Evolutionary conservation across 2,329 filamentous ascomycete species (phyloP), one percentile per base, ranked within the genome.

Genomic region (Arthrobotrys musiformis): DNA sequence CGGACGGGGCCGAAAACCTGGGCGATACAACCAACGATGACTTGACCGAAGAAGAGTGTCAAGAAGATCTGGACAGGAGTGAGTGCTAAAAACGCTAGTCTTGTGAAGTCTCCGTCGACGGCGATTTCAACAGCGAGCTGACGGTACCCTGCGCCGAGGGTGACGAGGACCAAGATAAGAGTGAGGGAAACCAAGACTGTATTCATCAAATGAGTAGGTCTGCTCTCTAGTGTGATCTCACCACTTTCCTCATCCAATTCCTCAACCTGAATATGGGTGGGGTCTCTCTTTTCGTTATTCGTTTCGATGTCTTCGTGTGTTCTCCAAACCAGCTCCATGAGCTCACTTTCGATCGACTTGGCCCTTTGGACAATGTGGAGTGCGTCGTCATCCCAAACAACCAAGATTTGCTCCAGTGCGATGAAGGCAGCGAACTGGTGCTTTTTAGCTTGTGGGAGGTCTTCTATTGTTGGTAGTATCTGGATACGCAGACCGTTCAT

Each of bases 311-410:
- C 87, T 0, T 86, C 86, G 1, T 86, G 87, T 1, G 86, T 85
- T 82, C 89, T 89, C 91, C 91, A 93, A 1, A 93, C 90, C 1
- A 93, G 85, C 80, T 92, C 88, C 89, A 93, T 92, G 48, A 94
- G 85, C 82, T 93, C 90, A 1, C 88, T 88, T 83, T 94, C 91
- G 75, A 94, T 93, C 35, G 87, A 86, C 81, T 90, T 89, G 50
- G 91, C 92, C 68, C 92, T 86, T 68, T 88, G 84, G 4, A 93
- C 86, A 7, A 94, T 85, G 81, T 93, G 89, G 69, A 90, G 85
- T 0, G 92, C 88, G 70, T 94, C 91, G 79, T 94, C 92, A 79
- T 94, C 92, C 92, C 92, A 95, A 0, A 94, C 91, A 0, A 94
- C 85, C 0, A 95, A 85, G 4, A 94, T 85, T 3, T 89, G 88